Base-by-base conservation (phyloP, 148 eudicot species). In the Chenopodium quinoa region DNA sequence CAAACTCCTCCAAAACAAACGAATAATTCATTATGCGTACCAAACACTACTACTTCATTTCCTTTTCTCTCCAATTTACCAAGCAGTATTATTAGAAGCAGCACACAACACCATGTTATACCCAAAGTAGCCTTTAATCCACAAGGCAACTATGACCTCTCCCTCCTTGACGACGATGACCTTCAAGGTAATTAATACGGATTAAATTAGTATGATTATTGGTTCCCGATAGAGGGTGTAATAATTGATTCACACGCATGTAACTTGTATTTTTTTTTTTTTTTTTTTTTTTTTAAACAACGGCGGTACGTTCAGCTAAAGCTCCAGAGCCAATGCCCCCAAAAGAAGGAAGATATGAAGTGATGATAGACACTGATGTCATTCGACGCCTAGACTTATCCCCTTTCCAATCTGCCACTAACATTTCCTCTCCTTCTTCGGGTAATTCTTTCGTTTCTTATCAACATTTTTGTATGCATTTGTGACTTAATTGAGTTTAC, bases 51-150 rank as follows among this genome's bases (percentile, higher is more conserved):
- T 20, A 3, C 29, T 4, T 27, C 79, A 34, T 34, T 66, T 14
- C 14, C 83, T 79, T 76, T 87, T 46, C 25, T 75, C 9, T 75
- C 76, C 37, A 76, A 64, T 9, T 82, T 27, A 44, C 54, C 23
- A 54, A 78, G 50, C 65, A 77, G 60, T 13, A 1, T 0, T 34
- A 69, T 32, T 10, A 72, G 1, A 22, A 46, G 17, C 46, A 44
- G 75, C 7, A 44, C 25, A 34, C 44, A 47, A 37, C 83, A 47
- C 71, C 78, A 75, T 13, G 82, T 91, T 52, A 66, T 89, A 20
- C 85, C 75, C 73, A 89, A 92, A 4, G 98, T 94, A n/a, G 85
- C 98, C 64, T 94, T 92, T 80, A 91, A 94, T 88, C 97, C 98
- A 14, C 87, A 91, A 22, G 97, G 93, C 71, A 94, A 90, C 82